Conservation (phyloP, 225 moss, liverwort and hornwort genomes). For the Rhytidiadelphus loreus region DNA sequence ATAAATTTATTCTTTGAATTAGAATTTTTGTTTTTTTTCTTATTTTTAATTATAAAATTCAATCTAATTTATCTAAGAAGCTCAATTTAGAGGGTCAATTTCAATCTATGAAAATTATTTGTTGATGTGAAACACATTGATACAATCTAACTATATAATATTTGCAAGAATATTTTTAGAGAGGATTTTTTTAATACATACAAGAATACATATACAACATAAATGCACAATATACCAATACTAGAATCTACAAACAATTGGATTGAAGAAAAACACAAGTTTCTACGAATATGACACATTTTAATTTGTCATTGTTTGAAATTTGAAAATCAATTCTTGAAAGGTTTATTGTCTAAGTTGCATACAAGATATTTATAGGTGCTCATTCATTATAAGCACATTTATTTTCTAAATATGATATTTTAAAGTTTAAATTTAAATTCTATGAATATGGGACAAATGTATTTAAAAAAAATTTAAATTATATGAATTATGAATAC, state of each 20-base stretch:
- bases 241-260: background rate
- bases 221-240: background rate
- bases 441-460: background rate
- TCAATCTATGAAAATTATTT: background rate
- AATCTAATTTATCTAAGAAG: background rate
- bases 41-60: background rate
- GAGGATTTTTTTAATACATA: background rate
- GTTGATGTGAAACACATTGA: accelerated
- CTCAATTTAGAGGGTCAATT: accelerated
- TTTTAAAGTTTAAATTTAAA: background rate
- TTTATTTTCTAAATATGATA: background rate
- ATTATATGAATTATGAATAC: background rate
- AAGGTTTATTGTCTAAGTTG: background rate
- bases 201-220: too few species aligned
- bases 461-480: background rate
- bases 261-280: background rate
- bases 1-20: background rate
- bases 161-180: background rate
- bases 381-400: background rate
- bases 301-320: background rate
- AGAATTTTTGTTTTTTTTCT: too few species aligned
- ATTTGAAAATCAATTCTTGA: background rate
- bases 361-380: background rate
- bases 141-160: background rate
- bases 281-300: background rate